phyloP scores from a whole-genome alignment of 2,329 filamentous ascomycete genomes.

The Orbilia brochopaga region DNA sequence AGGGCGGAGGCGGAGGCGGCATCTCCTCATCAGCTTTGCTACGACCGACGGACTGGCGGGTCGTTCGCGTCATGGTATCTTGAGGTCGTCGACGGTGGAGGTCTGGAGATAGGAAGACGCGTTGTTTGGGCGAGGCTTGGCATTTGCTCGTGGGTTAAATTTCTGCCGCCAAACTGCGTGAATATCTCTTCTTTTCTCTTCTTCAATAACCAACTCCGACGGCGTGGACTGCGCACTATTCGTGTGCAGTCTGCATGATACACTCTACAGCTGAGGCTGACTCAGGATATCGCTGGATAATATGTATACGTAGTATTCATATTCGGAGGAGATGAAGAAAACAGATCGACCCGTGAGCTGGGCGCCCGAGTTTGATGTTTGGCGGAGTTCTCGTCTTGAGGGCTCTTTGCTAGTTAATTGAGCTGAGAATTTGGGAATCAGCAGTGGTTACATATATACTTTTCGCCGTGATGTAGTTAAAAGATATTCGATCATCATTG shows the following conservation, averaged over 20 bases:
- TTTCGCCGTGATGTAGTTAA: not conserved
- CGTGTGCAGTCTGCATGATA: too few species aligned
- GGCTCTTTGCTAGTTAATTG: constrained; percentile 28
- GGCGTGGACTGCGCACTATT: constrained; percentile 20
- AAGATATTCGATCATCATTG: too few species aligned
- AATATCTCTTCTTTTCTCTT: constrained; percentile 17
- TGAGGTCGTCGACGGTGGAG: constrained; percentile 4
- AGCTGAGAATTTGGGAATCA: constrained; percentile 51
- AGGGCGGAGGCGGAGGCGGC: constrained; percentile 10
- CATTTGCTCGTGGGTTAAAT: not conserved
- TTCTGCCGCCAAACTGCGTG: constrained; percentile 5
- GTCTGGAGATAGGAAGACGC: constrained; percentile 21
- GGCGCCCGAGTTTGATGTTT: constrained; percentile 51
- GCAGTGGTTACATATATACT: constrained; percentile 48
- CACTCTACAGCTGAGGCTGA: constrained; percentile 25
- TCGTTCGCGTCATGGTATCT: constrained; percentile 35
- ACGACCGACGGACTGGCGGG: constrained; percentile 30
- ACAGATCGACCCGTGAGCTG: constrained; percentile 44
- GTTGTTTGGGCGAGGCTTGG: constrained; percentile 20
- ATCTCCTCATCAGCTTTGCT: constrained; percentile 30
- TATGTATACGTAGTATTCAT: constrained; percentile 27
- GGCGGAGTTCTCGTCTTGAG: constrained; percentile 46
- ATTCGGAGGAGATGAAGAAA: constrained; percentile 46
- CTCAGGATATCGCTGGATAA: constrained; percentile 30
- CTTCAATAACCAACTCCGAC: constrained; percentile 43